Conservation (phyloP, 148 eudicot genomes). For the Rhododendron williamsianum region DNA sequence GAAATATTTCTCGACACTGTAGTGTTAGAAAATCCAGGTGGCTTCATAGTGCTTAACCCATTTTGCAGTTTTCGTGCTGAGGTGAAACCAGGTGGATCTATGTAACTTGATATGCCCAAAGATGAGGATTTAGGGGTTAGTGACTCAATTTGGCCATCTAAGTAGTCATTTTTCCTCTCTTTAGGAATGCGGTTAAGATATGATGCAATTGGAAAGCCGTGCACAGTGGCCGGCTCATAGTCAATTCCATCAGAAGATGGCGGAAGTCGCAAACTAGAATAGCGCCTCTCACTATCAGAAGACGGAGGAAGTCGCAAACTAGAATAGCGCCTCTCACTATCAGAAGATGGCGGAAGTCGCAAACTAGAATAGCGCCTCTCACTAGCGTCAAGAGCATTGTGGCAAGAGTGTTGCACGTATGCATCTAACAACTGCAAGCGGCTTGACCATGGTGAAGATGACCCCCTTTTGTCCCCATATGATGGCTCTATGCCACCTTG, state of each 20-base stretch:
- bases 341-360: background rate
- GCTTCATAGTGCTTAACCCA: conserved; percentile 40
- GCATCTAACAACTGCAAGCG: conserved; percentile 45
- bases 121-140: conserved; percentile 42
- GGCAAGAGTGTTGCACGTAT: conserved; percentile 35
- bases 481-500: conserved; percentile 36
- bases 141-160: conserved; percentile 40
- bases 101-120: conserved; percentile 36
- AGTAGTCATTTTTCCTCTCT: conserved; percentile 41
- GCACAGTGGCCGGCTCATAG: conserved; percentile 79
- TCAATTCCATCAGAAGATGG: conserved; percentile 53
- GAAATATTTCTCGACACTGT: conserved; percentile 53
- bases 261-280: background rate
- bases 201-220: conserved; percentile 64
- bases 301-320: background rate
- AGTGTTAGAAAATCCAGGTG: conserved; percentile 63
- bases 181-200: conserved; percentile 45
- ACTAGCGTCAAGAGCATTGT: conserved; percentile 29
- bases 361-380: background rate
- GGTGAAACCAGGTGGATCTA: conserved; percentile 44
- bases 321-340: conserved; percentile 53
- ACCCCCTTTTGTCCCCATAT: conserved; percentile 48
- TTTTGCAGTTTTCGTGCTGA: conserved; percentile 40
- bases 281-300: conserved; percentile 52
- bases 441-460: conserved; percentile 52